Evolutionary conservation across 495 filamentous ascomycete genomes (phyloP).

Genomic region (Neurospora sp.): DNA sequence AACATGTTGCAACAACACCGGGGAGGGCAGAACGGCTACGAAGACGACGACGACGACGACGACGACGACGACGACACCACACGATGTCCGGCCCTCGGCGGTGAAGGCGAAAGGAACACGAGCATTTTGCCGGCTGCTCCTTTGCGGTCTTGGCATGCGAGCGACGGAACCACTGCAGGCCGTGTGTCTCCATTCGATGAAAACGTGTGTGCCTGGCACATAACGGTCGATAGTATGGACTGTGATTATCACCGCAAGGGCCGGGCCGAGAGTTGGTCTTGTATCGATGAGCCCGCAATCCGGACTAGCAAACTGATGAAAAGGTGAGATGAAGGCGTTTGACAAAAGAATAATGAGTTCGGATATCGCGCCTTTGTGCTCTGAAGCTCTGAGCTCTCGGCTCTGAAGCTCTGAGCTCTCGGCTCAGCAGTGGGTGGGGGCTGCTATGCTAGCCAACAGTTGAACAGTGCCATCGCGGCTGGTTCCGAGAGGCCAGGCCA

Average conservation of each 20-base stretch:
- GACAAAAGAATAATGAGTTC: not conserved
- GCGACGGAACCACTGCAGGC: not conserved
- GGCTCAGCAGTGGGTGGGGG: not conserved
- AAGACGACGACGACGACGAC: not conserved
- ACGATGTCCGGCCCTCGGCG: not conserved
- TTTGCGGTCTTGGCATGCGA: not conserved
- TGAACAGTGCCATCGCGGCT: not conserved
- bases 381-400: no score
- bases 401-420: not conserved
- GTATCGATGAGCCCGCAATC: no score
- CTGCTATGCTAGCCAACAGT: not conserved
- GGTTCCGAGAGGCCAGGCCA: not conserved
- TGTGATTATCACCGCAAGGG: not conserved
- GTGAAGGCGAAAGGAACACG: not conserved
- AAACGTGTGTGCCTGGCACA: not conserved
- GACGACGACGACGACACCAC: not conserved
- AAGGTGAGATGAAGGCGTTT: not conserved
- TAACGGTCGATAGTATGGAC: not conserved
- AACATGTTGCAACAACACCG: not conserved
- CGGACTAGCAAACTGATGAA: no score
- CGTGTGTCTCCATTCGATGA: not conserved
- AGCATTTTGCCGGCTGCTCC: not conserved
- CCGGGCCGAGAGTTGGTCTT: not conserved
- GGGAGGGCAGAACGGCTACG: not conserved
- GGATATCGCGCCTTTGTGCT: not conserved